A percentile compares a stretch with the other conserved stretches of the same genome.
These are phyloP conservation scores for Aureobasidium sp. DNA, from an alignment of 2,329 filamentous ascomycete genomes.

Conservation along the genomic window DNA sequence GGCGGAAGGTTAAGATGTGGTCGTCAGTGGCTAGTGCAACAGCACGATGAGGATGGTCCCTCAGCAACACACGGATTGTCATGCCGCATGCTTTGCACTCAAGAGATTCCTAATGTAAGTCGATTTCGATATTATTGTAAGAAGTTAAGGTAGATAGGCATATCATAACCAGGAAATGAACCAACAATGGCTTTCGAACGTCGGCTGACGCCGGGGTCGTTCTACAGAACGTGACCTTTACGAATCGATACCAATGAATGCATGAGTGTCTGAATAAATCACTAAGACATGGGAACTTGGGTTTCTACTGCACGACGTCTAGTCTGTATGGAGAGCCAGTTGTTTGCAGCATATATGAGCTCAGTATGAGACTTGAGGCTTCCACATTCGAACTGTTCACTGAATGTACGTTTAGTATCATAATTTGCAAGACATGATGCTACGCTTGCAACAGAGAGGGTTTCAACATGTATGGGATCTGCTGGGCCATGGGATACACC, in stretches of 20 bases:
- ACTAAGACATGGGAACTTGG: background rate
- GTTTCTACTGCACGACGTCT: background rate
- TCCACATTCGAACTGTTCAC: background rate
- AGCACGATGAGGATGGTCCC: conserved; percentile 77
- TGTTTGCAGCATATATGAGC: background rate
- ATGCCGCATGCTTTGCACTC: conserved; percentile 25
- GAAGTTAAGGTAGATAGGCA: background rate
- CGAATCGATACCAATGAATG: background rate
- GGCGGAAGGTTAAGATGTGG: conserved; percentile 76
- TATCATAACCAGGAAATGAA: background rate
- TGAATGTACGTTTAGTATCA: background rate
- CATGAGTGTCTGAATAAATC: background rate
- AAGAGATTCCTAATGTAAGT: background rate
- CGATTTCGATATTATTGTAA: background rate
- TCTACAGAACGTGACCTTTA: background rate
- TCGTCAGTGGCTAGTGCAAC: conserved; percentile 75
- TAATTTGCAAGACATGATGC: background rate
- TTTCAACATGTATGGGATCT: no score
- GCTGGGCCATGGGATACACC: background rate
- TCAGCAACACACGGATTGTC: conserved; percentile 71
- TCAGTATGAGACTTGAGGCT: background rate
- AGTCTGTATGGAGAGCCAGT: background rate
- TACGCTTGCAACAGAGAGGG: background rate
- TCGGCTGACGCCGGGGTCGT: background rate
- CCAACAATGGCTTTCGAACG: background rate